A percentile compares a stretch with the other conserved stretches of the same genome.
Conservation (phyloP, 2,329 filamentous ascomycete genomes). For the Akanthomyces muscarius region DNA sequence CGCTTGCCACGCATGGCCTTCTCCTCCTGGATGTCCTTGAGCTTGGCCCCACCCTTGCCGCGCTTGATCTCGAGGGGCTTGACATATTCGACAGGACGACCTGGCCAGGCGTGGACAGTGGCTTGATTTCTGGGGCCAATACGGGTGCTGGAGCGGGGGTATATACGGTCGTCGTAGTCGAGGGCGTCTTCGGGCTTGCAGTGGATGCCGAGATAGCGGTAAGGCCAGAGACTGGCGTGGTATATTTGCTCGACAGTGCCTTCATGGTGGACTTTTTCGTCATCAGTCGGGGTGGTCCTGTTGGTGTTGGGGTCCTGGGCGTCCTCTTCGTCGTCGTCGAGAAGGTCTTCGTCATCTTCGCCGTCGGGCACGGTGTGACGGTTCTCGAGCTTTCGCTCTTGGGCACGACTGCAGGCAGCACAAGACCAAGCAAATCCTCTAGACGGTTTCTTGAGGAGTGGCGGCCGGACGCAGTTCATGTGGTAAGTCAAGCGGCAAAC, state of each 20-base stretch:
- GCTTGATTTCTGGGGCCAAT: conserved; percentile 91
- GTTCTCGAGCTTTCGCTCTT: conserved; percentile 87
- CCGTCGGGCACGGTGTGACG: conserved; percentile 75
- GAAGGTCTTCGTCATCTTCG: conserved; percentile 58
- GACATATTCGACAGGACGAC: conserved; percentile 81
- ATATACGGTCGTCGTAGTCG: conserved; percentile 96
- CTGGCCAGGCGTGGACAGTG: conserved; percentile 78
- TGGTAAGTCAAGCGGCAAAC: conserved; percentile 95
- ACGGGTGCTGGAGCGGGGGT: conserved; percentile 89
- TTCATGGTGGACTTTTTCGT: conserved; percentile 50
- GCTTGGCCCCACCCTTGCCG: conserved; percentile 71
- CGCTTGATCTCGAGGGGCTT: conserved; percentile 81
- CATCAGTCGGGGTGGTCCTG: conserved; percentile 60
- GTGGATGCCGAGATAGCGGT: conserved; percentile 91
- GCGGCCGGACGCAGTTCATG: conserved; percentile 95
- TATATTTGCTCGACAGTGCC: conserved; percentile 84
- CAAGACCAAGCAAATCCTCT: conserved; percentile 98
- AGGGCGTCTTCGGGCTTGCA: conserved; percentile 92
- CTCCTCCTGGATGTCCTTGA: conserved; percentile 83
- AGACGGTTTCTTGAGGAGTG: conserved; percentile 90
- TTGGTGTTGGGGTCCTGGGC: conserved; percentile 53
- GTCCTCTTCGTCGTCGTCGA: conserved; percentile 70
- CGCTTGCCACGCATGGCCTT: conserved; percentile 74
- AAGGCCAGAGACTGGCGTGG: conserved; percentile 92
- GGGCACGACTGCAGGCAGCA: conserved; percentile 90